These are phyloP conservation scores for Tricholoma furcatifolium DNA, from an alignment of 768 basidiomycete genomes.

Conservation along the genomic window DNA sequence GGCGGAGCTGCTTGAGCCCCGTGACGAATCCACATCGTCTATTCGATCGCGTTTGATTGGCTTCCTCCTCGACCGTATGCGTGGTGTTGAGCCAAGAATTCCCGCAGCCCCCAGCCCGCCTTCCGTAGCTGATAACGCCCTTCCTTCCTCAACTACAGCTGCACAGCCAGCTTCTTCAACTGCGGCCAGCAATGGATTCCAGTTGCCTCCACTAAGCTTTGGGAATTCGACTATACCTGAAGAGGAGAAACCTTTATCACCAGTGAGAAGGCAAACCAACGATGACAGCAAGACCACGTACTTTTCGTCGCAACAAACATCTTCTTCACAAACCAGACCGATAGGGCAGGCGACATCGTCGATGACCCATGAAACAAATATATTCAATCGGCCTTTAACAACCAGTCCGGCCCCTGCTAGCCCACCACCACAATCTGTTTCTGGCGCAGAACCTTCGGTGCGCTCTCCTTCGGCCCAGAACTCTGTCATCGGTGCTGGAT, in stretches of 20 bases:
- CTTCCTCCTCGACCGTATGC: constrained; percentile 67
- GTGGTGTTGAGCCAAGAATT: constrained; percentile 27
- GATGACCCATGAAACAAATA: not conserved
- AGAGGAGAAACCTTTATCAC: constrained; percentile 18
- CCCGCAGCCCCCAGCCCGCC: constrained; percentile 33
- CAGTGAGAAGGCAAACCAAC: constrained; percentile 19
- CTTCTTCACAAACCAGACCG: constrained; percentile 1
- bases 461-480: not conserved
- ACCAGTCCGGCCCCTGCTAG: constrained; percentile 3
- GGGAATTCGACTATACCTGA: constrained; percentile 20
- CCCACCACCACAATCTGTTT: constrained; percentile 7
- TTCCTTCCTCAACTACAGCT: constrained; percentile 7
- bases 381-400: constrained; percentile 4
- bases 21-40: constrained; percentile 73
- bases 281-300: constrained; percentile 4
- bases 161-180: constrained; percentile 10
- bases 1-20: constrained; percentile 74
- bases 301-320: not conserved
- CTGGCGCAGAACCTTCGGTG: not conserved
- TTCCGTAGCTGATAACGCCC: constrained; percentile 23
- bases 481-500: not conserved
- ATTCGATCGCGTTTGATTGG: constrained; percentile 62
- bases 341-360: constrained; percentile 10
- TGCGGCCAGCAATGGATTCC: constrained; percentile 31
- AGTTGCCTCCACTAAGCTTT: constrained; percentile 63